Evolutionary conservation across 768 basidiomycete species (phyloP), one percentile per base, ranked within the genome.

Genomic region (Chalciporus pseudorubinellus): DNA sequence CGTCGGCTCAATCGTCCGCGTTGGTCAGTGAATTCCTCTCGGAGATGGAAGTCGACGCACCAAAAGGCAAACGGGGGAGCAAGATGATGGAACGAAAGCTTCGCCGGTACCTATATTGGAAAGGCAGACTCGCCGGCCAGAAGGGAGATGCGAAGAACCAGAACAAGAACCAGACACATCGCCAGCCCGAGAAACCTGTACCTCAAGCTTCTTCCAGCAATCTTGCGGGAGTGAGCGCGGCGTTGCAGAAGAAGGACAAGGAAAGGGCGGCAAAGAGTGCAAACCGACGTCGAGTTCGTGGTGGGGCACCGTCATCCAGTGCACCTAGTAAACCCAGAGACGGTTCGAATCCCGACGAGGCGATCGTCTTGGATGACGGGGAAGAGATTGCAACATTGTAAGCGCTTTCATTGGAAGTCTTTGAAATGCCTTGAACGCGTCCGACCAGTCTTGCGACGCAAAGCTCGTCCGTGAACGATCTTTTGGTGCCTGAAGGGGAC

Each of bases 21-120:
- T 77, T 89, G 39, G 72, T 98, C 19, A 82, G 82, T 2, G 87
- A 94, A 53, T 98, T 90, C 69, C 77, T 98, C 7, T 80, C 84
- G 0, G 44, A 48, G 31, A 82, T 88, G 74, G 75, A 89, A 52
- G 65, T 74, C 3, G 71, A 76, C 39, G 79, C 80, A 0, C 78
- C 80, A 4, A 75, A 75, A 21, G 89, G 87, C 2, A 59, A 72
- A 47, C 83, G 81, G 52, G 95, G 91, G 1, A 77, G 80, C 36
- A 70, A 61, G 20, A 87, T 97, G 87, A 89, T 98, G 84, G 77
- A 89, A 62, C 72, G 76, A 16, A 88, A 87, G 54, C 74, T 97
- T 3, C 72, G 79, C 9, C 66, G 71, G 21, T 92, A 93, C 67
- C 74, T 98, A 16, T 86, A 77, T 75, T 93, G 92, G 92, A 94